Evolutionary conservation across 495 filamentous ascomycete species (phyloP).

Genomic region (Tuber microsphaerosporum): DNA sequence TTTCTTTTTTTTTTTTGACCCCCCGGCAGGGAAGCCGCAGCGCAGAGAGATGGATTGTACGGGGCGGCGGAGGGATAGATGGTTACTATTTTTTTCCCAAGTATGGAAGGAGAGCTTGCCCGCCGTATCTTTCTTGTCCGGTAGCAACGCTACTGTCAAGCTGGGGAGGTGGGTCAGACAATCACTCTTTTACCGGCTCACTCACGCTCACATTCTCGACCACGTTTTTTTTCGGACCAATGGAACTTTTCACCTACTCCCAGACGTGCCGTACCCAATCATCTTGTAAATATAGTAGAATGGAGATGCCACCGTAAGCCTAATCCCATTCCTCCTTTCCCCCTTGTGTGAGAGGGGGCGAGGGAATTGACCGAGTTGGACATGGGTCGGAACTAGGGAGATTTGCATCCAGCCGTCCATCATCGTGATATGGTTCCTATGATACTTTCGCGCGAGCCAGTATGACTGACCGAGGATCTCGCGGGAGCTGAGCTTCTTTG

Average conservation of each 20-base stretch:
- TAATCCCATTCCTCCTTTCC: neutral
- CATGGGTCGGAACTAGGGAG: neutral
- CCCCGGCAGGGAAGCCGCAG: neutral
- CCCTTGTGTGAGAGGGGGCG: neutral
- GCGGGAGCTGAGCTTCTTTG: neutral
- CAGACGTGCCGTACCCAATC: neutral
- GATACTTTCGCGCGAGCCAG: neutral
- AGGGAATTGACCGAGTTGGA: neutral
- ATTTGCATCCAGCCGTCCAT: neutral
- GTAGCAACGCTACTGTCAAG: neutral
- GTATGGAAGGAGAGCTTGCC: neutral
- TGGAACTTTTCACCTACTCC: neutral
- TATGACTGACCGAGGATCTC: neutral
- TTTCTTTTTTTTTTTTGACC: neutral
- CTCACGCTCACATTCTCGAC: neutral
- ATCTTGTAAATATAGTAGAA: neutral
- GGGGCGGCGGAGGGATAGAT: neutral
- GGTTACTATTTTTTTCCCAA: neutral
- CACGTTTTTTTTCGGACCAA: neutral
- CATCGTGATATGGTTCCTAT: neutral
- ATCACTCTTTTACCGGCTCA: neutral
- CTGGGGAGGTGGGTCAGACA: neutral
- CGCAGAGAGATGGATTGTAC: neutral
- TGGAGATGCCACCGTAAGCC: slow-evolving; percentile 2
- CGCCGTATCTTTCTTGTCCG: neutral